A percentile compares a stretch with the other conserved stretches of the same genome.
Conservation (phyloP, 2,329 filamentous ascomycete species). For the Aspergillus bombycis region DNA sequence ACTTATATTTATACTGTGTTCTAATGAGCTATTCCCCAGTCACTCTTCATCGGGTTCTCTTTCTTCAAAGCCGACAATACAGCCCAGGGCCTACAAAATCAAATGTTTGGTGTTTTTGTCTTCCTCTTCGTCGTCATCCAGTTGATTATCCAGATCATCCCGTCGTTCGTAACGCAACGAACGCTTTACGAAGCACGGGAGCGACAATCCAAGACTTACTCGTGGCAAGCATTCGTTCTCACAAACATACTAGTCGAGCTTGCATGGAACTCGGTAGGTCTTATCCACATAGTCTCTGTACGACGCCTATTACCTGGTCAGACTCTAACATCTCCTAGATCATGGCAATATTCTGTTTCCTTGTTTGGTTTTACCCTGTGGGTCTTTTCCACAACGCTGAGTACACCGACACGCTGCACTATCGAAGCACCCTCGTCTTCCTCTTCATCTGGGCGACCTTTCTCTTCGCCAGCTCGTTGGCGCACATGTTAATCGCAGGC, state of each 20-base stretch:
- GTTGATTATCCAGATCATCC: constrained; percentile 55
- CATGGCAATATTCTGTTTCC: constrained; percentile 60
- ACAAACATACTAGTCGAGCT: constrained; percentile 71
- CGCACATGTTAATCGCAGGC: constrained; percentile 67
- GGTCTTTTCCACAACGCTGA: constrained; percentile 39
- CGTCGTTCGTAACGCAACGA: constrained; percentile 58
- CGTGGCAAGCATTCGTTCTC: constrained; percentile 70
- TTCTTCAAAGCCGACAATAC: constrained; percentile 74
- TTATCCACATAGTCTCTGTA: not conserved
- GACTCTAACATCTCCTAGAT: constrained; percentile 40
- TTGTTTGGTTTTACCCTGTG: constrained; percentile 66
- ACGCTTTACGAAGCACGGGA: constrained; percentile 61
- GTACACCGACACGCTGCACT: constrained; percentile 34
- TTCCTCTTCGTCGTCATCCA: constrained; percentile 72
- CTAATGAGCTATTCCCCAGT: constrained; percentile 3
- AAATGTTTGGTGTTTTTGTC: constrained; percentile 86
- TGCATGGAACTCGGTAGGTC: constrained; percentile 53
- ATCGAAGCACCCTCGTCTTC: constrained; percentile 64
- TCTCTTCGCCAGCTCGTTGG: constrained; percentile 69
- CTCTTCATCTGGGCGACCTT: constrained; percentile 66
- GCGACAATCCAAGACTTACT: constrained; percentile 68
- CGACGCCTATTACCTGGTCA: not conserved
- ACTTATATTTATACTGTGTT: constrained; percentile 35
- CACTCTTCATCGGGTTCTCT: constrained; percentile 78
- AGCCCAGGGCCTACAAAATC: constrained; percentile 79